Evolutionary conservation across 441 rosid genomes (phyloP), one percentile per base, ranked within the genome.

Genomic region (Raphanus hybrid): DNA sequence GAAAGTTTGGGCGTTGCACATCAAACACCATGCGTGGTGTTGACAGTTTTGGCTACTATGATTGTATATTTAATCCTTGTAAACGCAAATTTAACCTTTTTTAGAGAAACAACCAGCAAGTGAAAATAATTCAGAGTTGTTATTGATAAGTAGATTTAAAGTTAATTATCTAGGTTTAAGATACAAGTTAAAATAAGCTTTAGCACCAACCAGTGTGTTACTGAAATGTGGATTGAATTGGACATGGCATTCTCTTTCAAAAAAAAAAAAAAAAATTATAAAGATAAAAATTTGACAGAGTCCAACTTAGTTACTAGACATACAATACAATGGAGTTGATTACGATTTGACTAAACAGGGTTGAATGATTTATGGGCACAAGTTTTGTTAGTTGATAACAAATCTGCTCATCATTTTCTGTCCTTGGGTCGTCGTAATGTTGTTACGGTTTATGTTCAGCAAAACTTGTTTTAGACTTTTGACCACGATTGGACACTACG

Each of bases 321-420:
- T 3, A 39, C 50, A 11, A 43, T 43, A 43, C 14, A 43, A 11
- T 43, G 50, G 50, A 43, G 50, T 43, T 75, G 14, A 67, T 75
- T 20, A 58, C 67, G 78, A 66, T 57, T 67, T 75, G 67, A 75
- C 78, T 15, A 9, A 39, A 26, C 70, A 52, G 12, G 8, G 37
- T 54, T 74, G 41, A 43, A 29, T 58, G 14, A 12, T 74, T 41
- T 75, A 20, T 48, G 5, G 10, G 62, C 5, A 48, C 5, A 62
- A 72, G 69, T 12, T 48, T 7, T 18, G 6, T 39, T 74, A 74
- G 72, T 15, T 66, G 78, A 58, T 29, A 66, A 12, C 78, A 67
- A 75, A 67, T 16, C 5, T 29, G 14, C 20, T 1, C 78, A 75
- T 67, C 26, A 67, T 74, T 66, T 15, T 41, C 6, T 74, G 59